These are phyloP conservation scores for Coemansia sp. DNA, from an alignment of 192 early-diverging fungal species.

Conservation along the genomic window DNA sequence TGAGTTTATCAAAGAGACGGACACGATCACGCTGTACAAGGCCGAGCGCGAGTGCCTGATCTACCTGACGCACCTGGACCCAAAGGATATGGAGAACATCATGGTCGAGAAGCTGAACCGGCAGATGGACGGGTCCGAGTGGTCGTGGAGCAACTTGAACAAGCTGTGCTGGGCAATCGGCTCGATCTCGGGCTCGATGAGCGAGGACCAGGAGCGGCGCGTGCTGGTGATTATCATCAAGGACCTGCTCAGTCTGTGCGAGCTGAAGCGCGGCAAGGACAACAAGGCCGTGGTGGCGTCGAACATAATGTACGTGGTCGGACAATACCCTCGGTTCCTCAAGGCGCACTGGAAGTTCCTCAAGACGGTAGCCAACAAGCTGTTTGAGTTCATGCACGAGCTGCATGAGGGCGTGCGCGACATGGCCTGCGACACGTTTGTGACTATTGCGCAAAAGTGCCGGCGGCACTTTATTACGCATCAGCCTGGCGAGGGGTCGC, in stretches of 20 bases:
- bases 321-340: conserved; percentile 99
- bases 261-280: conserved; percentile 98
- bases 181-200: conserved; percentile 96
- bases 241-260: conserved; percentile 91
- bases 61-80: conserved; percentile 96
- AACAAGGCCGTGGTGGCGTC: conserved; percentile 99
- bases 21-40: conserved; percentile 98
- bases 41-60: conserved; percentile 96
- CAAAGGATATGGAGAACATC: conserved; percentile 89
- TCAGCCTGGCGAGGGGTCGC: conserved; percentile 82
- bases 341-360: conserved; percentile 99
- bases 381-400: conserved; percentile 99
- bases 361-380: conserved; percentile 99
- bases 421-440: conserved; percentile 99
- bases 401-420: conserved; percentile 99
- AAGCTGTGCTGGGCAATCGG: conserved; percentile 99
- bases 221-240: conserved; percentile 99
- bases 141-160: conserved; percentile 98
- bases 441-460: conserved; percentile 98
- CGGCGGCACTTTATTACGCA: conserved; percentile 92
- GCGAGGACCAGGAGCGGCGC: conserved; percentile 93
- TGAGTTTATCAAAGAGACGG: conserved; percentile 95
- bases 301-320: conserved; percentile 99
- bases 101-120: conserved; percentile 90
- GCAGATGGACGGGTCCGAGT: conserved; percentile 97